Conservation (phyloP, 139 green algal species). For the Chlamydomonas sphaeroides region DNA sequence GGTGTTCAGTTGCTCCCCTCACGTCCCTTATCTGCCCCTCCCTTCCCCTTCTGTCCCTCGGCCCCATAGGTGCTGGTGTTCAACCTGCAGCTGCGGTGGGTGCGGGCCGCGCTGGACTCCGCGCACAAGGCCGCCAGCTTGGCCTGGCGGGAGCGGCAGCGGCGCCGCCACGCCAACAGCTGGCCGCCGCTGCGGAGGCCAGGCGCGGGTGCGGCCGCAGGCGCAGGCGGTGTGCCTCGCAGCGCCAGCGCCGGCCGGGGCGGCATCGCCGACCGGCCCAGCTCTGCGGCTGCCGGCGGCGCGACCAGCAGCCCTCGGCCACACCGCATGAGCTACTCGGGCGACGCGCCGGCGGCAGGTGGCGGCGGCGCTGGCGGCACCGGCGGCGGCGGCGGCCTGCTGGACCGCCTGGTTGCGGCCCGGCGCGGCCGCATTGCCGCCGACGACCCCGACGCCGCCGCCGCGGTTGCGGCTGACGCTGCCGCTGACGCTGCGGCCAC, state of each 20-base stretch:
- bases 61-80: slow-evolving; percentile 41
- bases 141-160: neutral
- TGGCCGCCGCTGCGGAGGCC: slow-evolving; percentile 2
- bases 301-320: neutral
- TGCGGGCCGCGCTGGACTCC: slow-evolving; percentile 18
- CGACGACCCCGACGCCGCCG: too few relatives aligned
- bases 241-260: neutral
- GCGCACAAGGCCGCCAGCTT: slow-evolving; percentile 31
- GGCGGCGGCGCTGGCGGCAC: too few relatives aligned
- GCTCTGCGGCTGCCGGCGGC: neutral
- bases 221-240: neutral
- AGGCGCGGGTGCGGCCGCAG: neutral
- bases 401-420: too few relatives aligned
- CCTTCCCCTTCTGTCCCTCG: too few relatives aligned
- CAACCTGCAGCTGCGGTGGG: slow-evolving; percentile 38
- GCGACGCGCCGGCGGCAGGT: too few relatives aligned
- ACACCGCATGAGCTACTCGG: neutral
- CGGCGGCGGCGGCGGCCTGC: too few relatives aligned
- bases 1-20: too few relatives aligned
- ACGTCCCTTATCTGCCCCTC: too few relatives aligned
- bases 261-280: too few relatives aligned
- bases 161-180: slow-evolving; percentile 3
- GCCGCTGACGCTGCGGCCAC: too few relatives aligned
- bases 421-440: too few relatives aligned
- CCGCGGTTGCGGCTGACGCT: too few relatives aligned